Percentiles rank a stretch among this genome's conserved stretches.
These are phyloP conservation scores for Cymbopogon flexuosus DNA, from an alignment of 202 grass and related monocot species.

Conservation along the genomic window DNA sequence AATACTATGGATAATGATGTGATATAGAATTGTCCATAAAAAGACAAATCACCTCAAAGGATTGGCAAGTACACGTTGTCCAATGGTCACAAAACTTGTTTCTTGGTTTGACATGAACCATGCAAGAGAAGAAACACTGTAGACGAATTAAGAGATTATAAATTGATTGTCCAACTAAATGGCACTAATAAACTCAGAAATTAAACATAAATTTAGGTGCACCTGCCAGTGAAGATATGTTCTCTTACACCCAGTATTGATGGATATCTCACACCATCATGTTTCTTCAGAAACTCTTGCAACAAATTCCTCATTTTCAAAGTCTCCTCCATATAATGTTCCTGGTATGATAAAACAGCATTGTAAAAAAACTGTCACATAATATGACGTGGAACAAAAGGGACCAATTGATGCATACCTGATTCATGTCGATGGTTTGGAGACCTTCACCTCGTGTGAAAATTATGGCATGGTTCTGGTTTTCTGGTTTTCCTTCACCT, in stretches of 20 bases:
- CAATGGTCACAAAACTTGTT: conserved; percentile 98
- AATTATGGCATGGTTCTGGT: conserved; percentile 98
- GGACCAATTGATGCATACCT: conserved; percentile 46
- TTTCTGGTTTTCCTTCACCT: conserved; percentile 97
- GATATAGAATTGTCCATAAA: conserved; percentile 7
- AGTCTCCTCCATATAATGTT: conserved; percentile 95
- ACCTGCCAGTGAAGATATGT: conserved; percentile 98
- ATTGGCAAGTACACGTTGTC: conserved; percentile 88
- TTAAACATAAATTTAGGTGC: conserved; percentile 1
- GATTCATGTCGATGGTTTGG: conserved; percentile 98
- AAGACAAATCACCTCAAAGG: conserved; percentile 78
- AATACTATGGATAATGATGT: background rate
- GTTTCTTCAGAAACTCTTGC: conserved; percentile 92
- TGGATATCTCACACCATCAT: conserved; percentile 90
- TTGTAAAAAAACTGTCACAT: background rate
- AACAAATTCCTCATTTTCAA: conserved; percentile 98
- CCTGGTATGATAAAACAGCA: conserved; percentile 37
- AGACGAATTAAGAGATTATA: conserved; percentile 14
- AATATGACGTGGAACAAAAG: background rate
- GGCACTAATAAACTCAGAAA: background rate
- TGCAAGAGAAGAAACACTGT: conserved; percentile 97
- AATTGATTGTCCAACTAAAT: conserved; percentile 11
- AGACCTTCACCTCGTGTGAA: conserved; percentile 93
- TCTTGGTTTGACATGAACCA: conserved; percentile 99
- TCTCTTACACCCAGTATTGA: conserved; percentile 96